These are phyloP conservation scores for Pichia rugopelliculosa DNA, from an alignment of 805 yeast genomes.

Conservation along the genomic window DNA sequence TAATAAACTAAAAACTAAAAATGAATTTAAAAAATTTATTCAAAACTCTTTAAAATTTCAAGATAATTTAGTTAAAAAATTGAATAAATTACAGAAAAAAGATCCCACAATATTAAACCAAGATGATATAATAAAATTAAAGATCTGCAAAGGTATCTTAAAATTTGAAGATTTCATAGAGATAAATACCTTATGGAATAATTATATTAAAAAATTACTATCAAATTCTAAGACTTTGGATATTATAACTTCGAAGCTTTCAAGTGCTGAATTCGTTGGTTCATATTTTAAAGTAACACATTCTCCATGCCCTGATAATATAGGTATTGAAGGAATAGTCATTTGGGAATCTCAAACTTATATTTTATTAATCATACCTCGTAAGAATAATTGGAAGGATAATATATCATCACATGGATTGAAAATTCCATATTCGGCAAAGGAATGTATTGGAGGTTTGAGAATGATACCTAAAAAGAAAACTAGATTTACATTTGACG, in stretches of 20 bases:
- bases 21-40: conserved; percentile 37
- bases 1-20: conserved; percentile 26
- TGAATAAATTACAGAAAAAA: conserved; percentile 24
- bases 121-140: conserved; percentile 16
- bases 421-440: conserved; percentile 15
- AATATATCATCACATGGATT: conserved; percentile 16
- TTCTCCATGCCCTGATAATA: conserved; percentile 46
- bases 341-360: conserved; percentile 76
- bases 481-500: conserved; percentile 49
- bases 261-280: conserved; percentile 80
- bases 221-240: conserved; percentile 23
- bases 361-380: conserved; percentile 53
- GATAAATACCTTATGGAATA: conserved; percentile 66
- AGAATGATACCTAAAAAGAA: conserved; percentile 62
- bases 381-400: conserved; percentile 32
- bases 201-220: conserved; percentile 53
- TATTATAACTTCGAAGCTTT: conserved; percentile 44
- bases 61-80: conserved; percentile 29
- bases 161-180: conserved; percentile 44
- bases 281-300: conserved; percentile 53
- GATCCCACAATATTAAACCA: conserved; percentile 18
- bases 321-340: conserved; percentile 68
- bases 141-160: conserved; percentile 19
- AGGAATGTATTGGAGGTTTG: conserved; percentile 50
- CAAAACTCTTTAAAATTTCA: conserved; percentile 33